These are phyloP conservation scores for Dictyostelium firmibasis DNA, from an alignment of 78 protist species.

Conservation along the genomic window DNA sequence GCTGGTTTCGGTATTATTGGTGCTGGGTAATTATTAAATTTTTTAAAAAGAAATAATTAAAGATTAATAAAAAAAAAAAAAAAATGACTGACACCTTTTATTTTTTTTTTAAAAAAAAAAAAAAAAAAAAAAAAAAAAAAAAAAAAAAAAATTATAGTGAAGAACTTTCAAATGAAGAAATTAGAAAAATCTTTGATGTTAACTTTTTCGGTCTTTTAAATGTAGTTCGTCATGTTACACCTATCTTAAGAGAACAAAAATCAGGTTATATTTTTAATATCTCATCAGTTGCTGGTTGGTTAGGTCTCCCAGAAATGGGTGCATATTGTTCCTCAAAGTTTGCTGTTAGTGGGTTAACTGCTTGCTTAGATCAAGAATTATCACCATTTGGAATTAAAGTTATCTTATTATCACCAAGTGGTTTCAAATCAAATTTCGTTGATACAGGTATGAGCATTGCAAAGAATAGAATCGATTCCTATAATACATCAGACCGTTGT, in stretches of 20 bases:
- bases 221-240: constrained; percentile 3
- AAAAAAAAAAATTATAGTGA: not conserved
- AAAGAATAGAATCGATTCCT: not conserved
- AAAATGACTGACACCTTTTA: no score
- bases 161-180: constrained; percentile 3
- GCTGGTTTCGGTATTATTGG: constrained; percentile 40
- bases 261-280: not conserved
- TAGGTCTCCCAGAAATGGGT: not conserved
- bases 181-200: not conserved
- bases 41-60: no score
- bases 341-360: constrained; percentile 11
- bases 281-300: constrained; percentile 8
- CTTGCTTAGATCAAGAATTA: not conserved
- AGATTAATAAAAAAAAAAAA: no score
- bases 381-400: constrained; percentile 17
- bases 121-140: no score
- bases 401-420: not conserved
- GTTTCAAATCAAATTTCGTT: not conserved
- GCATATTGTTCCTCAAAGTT: constrained; percentile 12
- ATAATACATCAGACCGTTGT: not conserved
- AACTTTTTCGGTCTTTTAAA: constrained; percentile 31
- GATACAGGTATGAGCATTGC: not conserved
- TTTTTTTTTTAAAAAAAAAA: not conserved
- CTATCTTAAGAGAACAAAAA: not conserved
- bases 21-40: not conserved